Conservation (phyloP, 2,329 filamentous ascomycete species). For the Hirsutella minnesotensis region DNA sequence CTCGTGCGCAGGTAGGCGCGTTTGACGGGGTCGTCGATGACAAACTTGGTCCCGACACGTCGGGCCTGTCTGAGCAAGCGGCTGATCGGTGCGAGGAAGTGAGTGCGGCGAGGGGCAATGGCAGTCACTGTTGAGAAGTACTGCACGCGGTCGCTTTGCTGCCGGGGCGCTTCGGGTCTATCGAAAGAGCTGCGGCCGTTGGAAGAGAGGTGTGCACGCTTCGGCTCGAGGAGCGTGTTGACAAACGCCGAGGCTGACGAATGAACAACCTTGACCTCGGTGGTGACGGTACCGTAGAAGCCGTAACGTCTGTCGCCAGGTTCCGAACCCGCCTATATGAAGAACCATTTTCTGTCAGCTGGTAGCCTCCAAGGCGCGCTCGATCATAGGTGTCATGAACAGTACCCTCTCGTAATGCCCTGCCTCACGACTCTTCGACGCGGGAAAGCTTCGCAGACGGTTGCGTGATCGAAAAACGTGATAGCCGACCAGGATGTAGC, state of each 20-base stretch:
- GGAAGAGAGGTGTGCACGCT: slow-evolving; percentile 8
- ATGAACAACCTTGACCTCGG: slow-evolving; percentile 35
- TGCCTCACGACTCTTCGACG: slow-evolving; percentile 17
- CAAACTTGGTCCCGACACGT: slow-evolving; percentile 23
- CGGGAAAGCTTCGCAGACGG: slow-evolving; percentile 39
- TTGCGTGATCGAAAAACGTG: slow-evolving; percentile 49
- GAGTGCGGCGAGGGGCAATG: slow-evolving; percentile 1
- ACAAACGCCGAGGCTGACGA: slow-evolving; percentile 7
- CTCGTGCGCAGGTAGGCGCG: slow-evolving; percentile 48
- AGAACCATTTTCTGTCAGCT: not conserved
- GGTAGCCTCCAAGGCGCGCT: no score
- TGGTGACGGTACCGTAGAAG: slow-evolving; percentile 39
- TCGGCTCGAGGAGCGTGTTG: slow-evolving; percentile 11
- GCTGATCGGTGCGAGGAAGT: slow-evolving; percentile 3
- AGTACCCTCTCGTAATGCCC: slow-evolving; percentile 20
- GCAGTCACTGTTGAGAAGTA: slow-evolving; percentile 23
- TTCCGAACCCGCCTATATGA: not conserved
- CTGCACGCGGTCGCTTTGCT: slow-evolving; percentile 13
- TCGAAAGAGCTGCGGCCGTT: slow-evolving; percentile 13
- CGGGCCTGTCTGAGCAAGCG: slow-evolving; percentile 9
- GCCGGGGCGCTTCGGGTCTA: slow-evolving; percentile 3
- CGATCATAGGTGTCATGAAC: no score
- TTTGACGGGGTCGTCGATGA: slow-evolving; percentile 42
- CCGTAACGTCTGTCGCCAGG: slow-evolving; percentile 9
- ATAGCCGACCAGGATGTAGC: slow-evolving; percentile 46